These are phyloP conservation scores for Penicillium sp. DNA, from an alignment of 2,329 filamentous ascomycete species.

Conservation along the genomic window DNA sequence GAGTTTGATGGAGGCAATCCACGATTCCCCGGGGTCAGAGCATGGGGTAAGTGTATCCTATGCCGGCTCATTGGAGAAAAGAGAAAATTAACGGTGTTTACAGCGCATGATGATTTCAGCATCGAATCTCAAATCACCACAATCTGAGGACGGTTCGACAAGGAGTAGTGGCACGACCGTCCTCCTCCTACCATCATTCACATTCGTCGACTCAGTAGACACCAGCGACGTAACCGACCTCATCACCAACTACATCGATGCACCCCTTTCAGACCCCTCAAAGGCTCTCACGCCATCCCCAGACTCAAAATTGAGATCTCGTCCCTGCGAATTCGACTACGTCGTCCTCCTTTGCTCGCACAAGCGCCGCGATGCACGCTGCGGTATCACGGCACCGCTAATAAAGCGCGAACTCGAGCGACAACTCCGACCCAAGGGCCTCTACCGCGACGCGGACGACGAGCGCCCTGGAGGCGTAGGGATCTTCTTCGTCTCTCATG, in stretches of 20 bases:
- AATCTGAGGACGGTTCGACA: conserved; percentile 13
- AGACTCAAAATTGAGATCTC: conserved; percentile 47
- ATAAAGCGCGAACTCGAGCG: conserved; percentile 81
- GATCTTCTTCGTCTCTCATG: conserved; percentile 90
- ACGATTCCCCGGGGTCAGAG: conserved; percentile 59
- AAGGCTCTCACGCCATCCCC: conserved; percentile 53
- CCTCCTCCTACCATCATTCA: conserved; percentile 81
- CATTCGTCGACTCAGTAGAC: conserved; percentile 76
- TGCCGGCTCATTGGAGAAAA: no score
- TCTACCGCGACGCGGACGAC: conserved; percentile 82
- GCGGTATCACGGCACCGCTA: conserved; percentile 85
- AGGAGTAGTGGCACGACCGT: conserved; percentile 63
- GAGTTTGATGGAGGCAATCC: conserved; percentile 56
- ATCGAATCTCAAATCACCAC: conserved; percentile 36
- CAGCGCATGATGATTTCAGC: conserved; percentile 44
- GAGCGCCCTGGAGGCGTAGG: conserved; percentile 82
- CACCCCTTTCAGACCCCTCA: conserved; percentile 52
- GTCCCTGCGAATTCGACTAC: conserved; percentile 76
- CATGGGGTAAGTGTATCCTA: conserved; percentile 64
- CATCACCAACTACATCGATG: conserved; percentile 69
- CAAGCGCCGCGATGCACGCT: conserved; percentile 84
- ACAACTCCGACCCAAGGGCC: conserved; percentile 76
- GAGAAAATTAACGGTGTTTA: not conserved
- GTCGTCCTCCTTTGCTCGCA: conserved; percentile 90
- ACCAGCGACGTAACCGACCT: conserved; percentile 68